Base-by-base conservation (phyloP, 164 flowering plant species). In the Stephania japonica region DNA sequence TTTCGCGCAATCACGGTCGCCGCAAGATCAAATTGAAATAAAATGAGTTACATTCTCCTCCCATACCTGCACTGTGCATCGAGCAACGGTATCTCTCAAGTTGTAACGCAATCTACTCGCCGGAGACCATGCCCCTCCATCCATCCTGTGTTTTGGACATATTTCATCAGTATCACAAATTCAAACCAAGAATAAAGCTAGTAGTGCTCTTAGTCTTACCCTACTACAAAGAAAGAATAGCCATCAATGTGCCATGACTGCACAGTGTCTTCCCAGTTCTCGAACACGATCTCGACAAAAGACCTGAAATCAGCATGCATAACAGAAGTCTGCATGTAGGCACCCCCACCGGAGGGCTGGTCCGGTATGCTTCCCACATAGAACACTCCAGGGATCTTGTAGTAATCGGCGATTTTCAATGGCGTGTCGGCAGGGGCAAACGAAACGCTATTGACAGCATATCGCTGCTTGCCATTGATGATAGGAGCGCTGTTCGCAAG, bases 221-320 rank as follows among this genome's bases (percentile, higher is more conserved):
- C 97, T 7, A 90, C 92, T 32, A 89, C 90, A 66, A 90, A 92
- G 83, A 90, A 90, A 70, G 66, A 77, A 68, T 92, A 83, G 43
- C 97, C 97, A 81, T 89, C 87, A 44, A 89, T 80, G 78, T 92
- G 97, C 94, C 92, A 92, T 18, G 96, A 88, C 81, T 92, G 96
- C 74, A 92, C 84, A 1, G 75, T 81, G 67, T 87, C 86, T 75
- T 92, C 94, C 21, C 75, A 69, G 77, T 92, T 92, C 79, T 90
- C 88, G 42, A 92, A 89, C 72, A 92, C 84, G 67, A 92, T 73
- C 78, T 92, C 96, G 18, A 81, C 77, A 70, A 47, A 92, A 63
- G 82, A 87, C 68, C 96, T 79, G 76, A 83, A 92, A 78, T 90
- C 89, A n/a, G 96, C 92, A 67, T 75, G 85, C 96, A 92, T 89